Conservation (phyloP, 345 rosid genomes). For the Orychophragmus violaceus region DNA sequence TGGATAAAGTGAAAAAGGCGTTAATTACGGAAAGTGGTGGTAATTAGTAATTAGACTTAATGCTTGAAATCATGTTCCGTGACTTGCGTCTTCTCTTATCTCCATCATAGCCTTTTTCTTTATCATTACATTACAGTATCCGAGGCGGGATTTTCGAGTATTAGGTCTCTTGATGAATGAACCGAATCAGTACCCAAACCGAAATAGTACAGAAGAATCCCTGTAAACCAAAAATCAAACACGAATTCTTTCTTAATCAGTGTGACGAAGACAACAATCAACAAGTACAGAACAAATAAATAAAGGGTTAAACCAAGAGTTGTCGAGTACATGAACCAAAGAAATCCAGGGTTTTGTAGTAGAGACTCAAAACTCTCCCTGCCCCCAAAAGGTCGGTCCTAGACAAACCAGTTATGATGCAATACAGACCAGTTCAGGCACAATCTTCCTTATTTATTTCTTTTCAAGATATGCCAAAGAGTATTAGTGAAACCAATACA, state of each 20-base stretch:
- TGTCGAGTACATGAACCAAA: not conserved
- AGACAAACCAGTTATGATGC: not conserved
- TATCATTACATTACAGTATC: not conserved
- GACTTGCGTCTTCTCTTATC: conserved; percentile 19
- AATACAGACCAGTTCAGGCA: not conserved
- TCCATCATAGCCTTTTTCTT: conserved; percentile 1
- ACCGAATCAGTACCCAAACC: not conserved
- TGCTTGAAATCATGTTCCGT: conserved; percentile 28
- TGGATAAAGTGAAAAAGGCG: conserved; percentile 22
- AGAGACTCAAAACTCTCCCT: conserved; percentile 8
- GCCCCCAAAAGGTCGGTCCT: not conserved
- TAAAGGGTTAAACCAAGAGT: not conserved
- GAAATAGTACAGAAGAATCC: not conserved
- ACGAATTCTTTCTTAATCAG: not conserved
- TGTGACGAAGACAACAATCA: not conserved
- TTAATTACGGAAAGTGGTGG: conserved; percentile 30
- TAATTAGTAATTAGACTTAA: conserved; percentile 14
- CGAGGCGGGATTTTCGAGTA: not conserved
- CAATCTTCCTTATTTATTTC: not conserved
- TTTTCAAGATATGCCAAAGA: not conserved
- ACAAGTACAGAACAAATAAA: not conserved
- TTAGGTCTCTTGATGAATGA: not conserved
- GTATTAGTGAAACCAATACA: conserved; percentile 4
- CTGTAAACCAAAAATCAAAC: not conserved
- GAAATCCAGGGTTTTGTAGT: not conserved